These are phyloP conservation scores for Amanita subjunquillea DNA, from an alignment of 768 basidiomycete species.

Conservation along the genomic window DNA sequence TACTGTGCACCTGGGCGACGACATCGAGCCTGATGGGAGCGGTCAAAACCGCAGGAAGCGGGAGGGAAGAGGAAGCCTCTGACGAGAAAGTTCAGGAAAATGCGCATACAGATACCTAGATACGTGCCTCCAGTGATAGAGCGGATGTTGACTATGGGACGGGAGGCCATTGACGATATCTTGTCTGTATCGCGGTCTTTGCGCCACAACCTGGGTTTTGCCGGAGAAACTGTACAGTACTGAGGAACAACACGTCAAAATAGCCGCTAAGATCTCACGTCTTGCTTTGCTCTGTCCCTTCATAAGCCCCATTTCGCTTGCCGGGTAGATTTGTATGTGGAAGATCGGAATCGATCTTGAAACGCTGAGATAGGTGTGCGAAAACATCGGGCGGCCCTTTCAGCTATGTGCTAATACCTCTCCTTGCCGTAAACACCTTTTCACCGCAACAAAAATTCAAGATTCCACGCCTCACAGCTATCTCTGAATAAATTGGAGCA, in stretches of 20 bases:
- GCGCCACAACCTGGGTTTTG: conserved; percentile 2
- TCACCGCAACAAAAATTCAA: too few species aligned
- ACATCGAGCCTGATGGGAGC: conserved; percentile 99
- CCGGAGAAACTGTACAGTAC: conserved; percentile 4
- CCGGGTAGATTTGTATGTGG: too few species aligned
- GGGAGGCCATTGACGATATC: conserved; percentile 72
- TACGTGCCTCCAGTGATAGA: conserved; percentile 62
- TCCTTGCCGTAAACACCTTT: too few species aligned
- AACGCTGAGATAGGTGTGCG: too few species aligned
- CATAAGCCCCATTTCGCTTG: neutral
- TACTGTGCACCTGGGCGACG: conserved; percentile 97
- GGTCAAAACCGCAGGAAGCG: conserved; percentile 92
- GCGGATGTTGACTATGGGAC: conserved; percentile 85
- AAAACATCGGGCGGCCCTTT: too few species aligned
- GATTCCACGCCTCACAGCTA: too few species aligned
- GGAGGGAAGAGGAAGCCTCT: conserved; percentile 85
- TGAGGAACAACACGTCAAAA: neutral
- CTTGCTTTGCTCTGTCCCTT: neutral
- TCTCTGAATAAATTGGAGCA: too few species aligned
- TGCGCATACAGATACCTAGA: neutral
- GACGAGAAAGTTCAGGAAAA: conserved; percentile 11
- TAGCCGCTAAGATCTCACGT: too few species aligned
- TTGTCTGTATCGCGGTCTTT: neutral
- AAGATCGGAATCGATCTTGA: too few species aligned
- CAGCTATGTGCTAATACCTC: too few species aligned